Evolutionary conservation across 345 rosid species (phyloP), one percentile per base, ranked within the genome.

Genomic region (Pistacia atlantica): DNA sequence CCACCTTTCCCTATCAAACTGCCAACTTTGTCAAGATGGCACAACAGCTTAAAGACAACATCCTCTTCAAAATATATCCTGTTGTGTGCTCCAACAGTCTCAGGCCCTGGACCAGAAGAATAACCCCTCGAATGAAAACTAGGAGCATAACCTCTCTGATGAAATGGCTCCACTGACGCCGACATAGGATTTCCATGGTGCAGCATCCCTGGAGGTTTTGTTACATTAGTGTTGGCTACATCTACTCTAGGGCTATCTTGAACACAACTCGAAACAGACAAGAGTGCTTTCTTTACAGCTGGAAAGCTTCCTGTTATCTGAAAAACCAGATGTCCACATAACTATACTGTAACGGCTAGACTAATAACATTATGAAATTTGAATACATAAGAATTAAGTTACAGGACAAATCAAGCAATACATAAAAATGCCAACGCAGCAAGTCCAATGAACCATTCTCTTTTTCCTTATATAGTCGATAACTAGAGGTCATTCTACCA

Each of bases 1-100:
- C 97, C 97, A 65, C 95, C 95, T 81, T 89, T 92, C 78, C 97
- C 97, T 63, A 92, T 92, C 89, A 90, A 83, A 74, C 90, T 87
- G 38, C 95, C 95, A 76, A 92, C 93, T 83, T 89, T 92, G 76
- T 89, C 94, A 78, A 77, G 89, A 45, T 88, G 93, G 78, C 95
- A 92, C 20, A 92, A 80, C 74, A 92, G 46, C 82, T 89, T 90
- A 46, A 89, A 92, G 0, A 84, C 78, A 7, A 90, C 84, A 28
- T 90, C 93, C 81, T 90, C 95, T 78, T 89, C 95, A 52, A 84
- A 66, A 76, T 72, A 78, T 72, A 83, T 85, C 80, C 90, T 87
- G 75, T 71, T 85, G 78, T 79, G 86, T 65, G 81, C 80, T 78
- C 86, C 89, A 59, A 80, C 80, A 13, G 71, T 84, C 45, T 88